Conservation (phyloP, 2,329 filamentous ascomycete genomes). For the Xylaria polymorpha region DNA sequence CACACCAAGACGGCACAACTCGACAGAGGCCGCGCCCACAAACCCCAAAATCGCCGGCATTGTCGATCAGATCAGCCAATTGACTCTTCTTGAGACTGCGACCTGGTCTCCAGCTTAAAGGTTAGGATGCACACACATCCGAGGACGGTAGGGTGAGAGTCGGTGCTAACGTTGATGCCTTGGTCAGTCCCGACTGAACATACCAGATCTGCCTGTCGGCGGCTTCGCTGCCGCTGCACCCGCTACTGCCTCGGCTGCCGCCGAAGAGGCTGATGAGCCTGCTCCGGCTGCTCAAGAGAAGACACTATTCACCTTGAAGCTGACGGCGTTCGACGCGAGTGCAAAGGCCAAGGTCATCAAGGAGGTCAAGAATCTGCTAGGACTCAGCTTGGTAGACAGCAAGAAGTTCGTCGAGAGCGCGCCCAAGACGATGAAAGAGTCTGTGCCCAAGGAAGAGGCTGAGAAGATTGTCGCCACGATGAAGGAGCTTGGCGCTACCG, state of each 20-base stretch:
- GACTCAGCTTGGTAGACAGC: conserved; percentile 95
- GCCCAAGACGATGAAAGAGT: conserved; percentile 99
- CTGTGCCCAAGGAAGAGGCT: conserved; percentile 96
- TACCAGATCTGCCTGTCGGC: conserved; percentile 95
- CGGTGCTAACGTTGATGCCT: conserved; percentile 36
- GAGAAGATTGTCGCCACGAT: conserved; percentile 97
- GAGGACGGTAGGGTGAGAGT: neutral
- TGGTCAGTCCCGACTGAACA: conserved; percentile 87
- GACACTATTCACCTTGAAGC: conserved; percentile 96
- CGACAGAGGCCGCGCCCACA: conserved; percentile 74
- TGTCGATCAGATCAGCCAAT: conserved; percentile 98
- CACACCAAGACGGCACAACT: conserved; percentile 82
- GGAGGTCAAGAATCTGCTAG: conserved; percentile 97
- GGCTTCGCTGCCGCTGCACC: conserved; percentile 81
- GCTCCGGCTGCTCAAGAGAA: conserved; percentile 93
- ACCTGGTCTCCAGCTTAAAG: conserved; percentile 95
- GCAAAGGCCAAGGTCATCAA: conserved; percentile 99
- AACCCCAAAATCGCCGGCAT: conserved; percentile 95
- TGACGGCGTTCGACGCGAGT: conserved; percentile 85
- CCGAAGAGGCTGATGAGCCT: conserved; percentile 86
- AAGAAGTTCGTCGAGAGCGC: conserved; percentile 99
- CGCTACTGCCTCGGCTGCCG: conserved; percentile 67
- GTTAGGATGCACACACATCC: conserved; percentile 60
- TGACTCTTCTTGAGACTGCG: conserved; percentile 96
- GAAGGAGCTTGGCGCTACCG: conserved; percentile 92